Evolutionary conservation across 441 rosid species (phyloP), one percentile per base, ranked within the genome.

Genomic region (Breynia disticha): DNA sequence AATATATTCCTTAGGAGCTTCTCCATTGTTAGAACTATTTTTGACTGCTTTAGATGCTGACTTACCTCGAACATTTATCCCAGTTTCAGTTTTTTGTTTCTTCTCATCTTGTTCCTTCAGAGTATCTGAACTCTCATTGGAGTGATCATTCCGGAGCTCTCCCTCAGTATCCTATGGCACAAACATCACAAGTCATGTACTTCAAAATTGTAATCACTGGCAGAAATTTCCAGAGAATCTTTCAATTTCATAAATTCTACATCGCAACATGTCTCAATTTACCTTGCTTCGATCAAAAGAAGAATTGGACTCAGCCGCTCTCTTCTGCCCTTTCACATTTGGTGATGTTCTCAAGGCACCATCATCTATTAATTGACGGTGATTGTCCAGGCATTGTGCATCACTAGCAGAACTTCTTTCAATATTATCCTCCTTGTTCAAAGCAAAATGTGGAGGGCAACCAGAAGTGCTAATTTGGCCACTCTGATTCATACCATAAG

Each of bases 1-100:
- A 69, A 85, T 79, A 67, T 87, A 90, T 32, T 85, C 95, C 67
- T 83, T 83, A 1, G 82, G 71, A 55, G 77, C 83, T 66, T 85
- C 96, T 60, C 74, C 87, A 35, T 80, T 78, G 19, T 76, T 67
- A 50, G 95, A 69, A 58, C 63, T 71, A 49, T 85, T 93, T 63
- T 87, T 87, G 54, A 74, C 57, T 71, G 72, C 84, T 62, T 79
- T 79, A 14, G 64, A 56, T 24, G 61, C 61, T 65, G 72, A 84
- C 72, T 85, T 83, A 54, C 76, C 87, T 20, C 72, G 72, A 64
- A 62, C 57, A 75, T 70, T 70, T 11, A 60, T 54, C 49, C 67
- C 58, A 0, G 62, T 69, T 48, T 79, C 90, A 21, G 48, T 57
- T 70, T 75, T 88, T 46, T 57, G 76, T 70, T 76, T 91, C 81